These are phyloP conservation scores for Paracoccidioides brasiliensis DNA, from an alignment of 2,329 filamentous ascomycete species.

Conservation along the genomic window DNA sequence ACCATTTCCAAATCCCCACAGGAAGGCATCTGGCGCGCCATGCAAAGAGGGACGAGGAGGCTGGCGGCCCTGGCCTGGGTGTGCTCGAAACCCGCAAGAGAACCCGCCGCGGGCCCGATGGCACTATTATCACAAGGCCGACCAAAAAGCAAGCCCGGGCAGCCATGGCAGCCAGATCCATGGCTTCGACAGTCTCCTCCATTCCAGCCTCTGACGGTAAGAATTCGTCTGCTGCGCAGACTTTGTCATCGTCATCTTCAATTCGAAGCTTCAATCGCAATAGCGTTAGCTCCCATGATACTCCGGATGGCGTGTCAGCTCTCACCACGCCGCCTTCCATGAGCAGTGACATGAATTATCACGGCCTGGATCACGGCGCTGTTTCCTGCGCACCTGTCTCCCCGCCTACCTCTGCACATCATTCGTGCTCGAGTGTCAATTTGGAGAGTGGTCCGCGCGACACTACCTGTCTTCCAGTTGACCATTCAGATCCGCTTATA, in stretches of 20 bases:
- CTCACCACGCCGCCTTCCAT: slow-evolving; percentile 1
- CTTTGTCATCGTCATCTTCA: not conserved
- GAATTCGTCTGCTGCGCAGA: slow-evolving; percentile 9
- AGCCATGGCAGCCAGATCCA: not conserved
- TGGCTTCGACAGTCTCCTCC: not conserved
- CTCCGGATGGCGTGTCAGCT: not conserved
- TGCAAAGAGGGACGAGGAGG: slow-evolving; percentile 39
- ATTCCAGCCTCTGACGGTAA: slow-evolving; percentile 5
- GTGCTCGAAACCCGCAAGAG: slow-evolving; percentile 39
- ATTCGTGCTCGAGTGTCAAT: slow-evolving; percentile 15
- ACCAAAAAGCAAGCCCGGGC: slow-evolving; percentile 15
- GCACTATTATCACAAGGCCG: slow-evolving; percentile 34
- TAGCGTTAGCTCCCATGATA: not conserved
- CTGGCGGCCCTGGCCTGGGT: slow-evolving; percentile 35
- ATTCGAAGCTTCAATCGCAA: slow-evolving; percentile 1
- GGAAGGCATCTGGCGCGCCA: slow-evolving; percentile 45
- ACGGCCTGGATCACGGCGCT: slow-evolving; percentile 6
- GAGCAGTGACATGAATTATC: slow-evolving; percentile 4
- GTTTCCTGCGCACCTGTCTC: slow-evolving; percentile 16
- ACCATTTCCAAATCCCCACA: slow-evolving; percentile 15
- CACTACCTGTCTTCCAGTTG: slow-evolving; percentile 1
- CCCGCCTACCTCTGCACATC: slow-evolving; percentile 17
- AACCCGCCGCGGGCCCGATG: slow-evolving; percentile 36
- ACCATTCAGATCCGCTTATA: slow-evolving; percentile 16
- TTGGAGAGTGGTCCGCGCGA: not conserved